A percentile compares a stretch with the other conserved stretches of the same genome.
These are phyloP conservation scores for Amaranthus cruentus DNA, from an alignment of 148 eudicot species.

Conservation along the genomic window DNA sequence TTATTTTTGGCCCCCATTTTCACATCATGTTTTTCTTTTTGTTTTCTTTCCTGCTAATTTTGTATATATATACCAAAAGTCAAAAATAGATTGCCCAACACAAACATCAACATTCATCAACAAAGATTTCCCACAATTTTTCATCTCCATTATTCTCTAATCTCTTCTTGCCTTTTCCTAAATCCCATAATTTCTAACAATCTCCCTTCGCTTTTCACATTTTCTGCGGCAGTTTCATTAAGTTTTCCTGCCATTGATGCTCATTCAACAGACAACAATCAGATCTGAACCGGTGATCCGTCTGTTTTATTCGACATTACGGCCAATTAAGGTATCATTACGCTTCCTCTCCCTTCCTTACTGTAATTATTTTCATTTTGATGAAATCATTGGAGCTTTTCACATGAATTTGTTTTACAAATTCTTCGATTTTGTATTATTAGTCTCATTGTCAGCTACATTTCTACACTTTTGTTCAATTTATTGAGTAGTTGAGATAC, in stretches of 20 bases:
- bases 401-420: background rate
- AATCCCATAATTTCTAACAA: background rate
- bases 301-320: conserved; percentile 4
- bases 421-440: background rate
- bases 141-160: background rate
- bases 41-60: too few relatives aligned
- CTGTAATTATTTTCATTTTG: background rate
- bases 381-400: background rate
- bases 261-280: background rate
- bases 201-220: background rate
- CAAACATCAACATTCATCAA: background rate
- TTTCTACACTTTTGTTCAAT: background rate
- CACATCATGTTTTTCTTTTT: conserved; percentile 3
- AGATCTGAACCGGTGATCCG: conserved; percentile 6
- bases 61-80: background rate
- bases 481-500: background rate
- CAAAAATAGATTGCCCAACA: background rate
- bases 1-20: conserved; percentile 8
- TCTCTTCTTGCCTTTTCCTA: too few relatives aligned
- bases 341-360: background rate
- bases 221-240: background rate
- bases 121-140: background rate
- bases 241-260: background rate
- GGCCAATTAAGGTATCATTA: conserved; percentile 18
- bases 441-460: background rate